A percentile compares a stretch with the other conserved stretches of the same genome.
Evolutionary conservation across 768 basidiomycete species (phyloP).

Genomic region (Naganishia antarctica): DNA sequence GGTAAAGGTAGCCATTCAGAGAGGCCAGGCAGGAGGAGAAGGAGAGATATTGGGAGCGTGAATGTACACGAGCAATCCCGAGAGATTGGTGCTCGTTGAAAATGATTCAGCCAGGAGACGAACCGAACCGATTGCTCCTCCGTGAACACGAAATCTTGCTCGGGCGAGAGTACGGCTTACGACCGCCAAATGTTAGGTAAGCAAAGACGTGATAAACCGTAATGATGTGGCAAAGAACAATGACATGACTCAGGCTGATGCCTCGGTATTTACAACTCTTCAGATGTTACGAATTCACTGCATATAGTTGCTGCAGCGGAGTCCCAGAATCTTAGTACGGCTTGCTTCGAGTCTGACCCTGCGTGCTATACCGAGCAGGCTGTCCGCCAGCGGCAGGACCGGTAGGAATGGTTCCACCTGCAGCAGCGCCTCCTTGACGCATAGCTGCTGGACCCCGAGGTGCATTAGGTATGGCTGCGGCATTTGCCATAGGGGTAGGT

Average conservation of each 20-base stretch:
- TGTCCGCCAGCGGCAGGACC: constrained; percentile 32
- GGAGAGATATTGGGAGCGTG: constrained; percentile 1
- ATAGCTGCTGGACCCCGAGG: constrained; percentile 48
- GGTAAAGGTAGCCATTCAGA: not conserved
- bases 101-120: not conserved
- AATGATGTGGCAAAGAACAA: not conserved
- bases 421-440: constrained; percentile 30
- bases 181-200: constrained; percentile 9
- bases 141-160: constrained; percentile 14
- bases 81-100: not conserved
- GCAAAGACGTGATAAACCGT: too few species aligned
- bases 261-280: not conserved
- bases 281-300: too few species aligned
- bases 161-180: constrained; percentile 6
- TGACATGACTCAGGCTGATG: not conserved
- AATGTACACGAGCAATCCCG: not conserved
- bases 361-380: constrained; percentile 45
- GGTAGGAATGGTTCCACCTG: constrained; percentile 26
- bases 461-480: constrained; percentile 31
- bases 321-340: too few species aligned
- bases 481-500: constrained; percentile 3
- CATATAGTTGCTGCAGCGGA: too few species aligned
- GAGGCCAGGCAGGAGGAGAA: not conserved
- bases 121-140: too few species aligned
- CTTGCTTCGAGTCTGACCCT: constrained; percentile 42